Evolutionary conservation across 1,284 basidiomycete genomes (phyloP).

Genomic region (Fistulina hepatica): DNA sequence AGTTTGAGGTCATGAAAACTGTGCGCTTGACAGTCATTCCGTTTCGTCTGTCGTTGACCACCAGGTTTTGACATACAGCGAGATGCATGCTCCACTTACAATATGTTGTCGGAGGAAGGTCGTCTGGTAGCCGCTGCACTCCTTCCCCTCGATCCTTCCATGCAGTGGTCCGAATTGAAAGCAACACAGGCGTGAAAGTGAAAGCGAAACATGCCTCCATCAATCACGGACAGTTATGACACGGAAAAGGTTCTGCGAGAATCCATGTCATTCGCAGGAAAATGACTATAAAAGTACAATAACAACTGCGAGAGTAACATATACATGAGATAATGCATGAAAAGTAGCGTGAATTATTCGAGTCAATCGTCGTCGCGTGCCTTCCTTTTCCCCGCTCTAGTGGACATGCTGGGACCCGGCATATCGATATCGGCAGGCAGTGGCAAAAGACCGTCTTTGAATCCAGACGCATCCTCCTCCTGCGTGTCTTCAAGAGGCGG

Average conservation of each 20-base stretch:
- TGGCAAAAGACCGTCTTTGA: not conserved
- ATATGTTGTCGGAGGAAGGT: slow-evolving; percentile 87
- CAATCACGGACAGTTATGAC: slow-evolving; percentile 1
- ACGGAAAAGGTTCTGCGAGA: too few species aligned
- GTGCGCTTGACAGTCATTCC: slow-evolving; percentile 36
- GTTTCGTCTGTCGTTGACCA: not conserved
- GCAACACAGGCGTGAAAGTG: not conserved
- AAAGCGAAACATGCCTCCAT: not conserved
- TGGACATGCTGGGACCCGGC: too few species aligned
- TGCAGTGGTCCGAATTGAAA: slow-evolving; percentile 4
- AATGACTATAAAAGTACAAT: too few species aligned
- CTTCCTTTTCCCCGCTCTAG: too few species aligned
- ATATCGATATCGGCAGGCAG: too few species aligned
- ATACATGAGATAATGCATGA: slow-evolving; percentile 4
- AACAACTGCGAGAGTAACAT: not conserved
- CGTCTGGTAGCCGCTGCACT: slow-evolving; percentile 84
- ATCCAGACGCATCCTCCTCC: not conserved
- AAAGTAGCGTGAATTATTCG: not conserved
- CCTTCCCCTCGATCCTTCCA: slow-evolving; percentile 46
- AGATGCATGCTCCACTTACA: slow-evolving; percentile 92
- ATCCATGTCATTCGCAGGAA: too few species aligned
- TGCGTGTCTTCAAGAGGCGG: slow-evolving; percentile 1
- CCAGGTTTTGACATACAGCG: slow-evolving; percentile 36
- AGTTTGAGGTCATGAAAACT: slow-evolving; percentile 90
- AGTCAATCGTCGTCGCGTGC: too few species aligned